Evolutionary conservation across 169 alveolate genomes (phyloP).

Genomic region (Blepharisma undulans): DNA sequence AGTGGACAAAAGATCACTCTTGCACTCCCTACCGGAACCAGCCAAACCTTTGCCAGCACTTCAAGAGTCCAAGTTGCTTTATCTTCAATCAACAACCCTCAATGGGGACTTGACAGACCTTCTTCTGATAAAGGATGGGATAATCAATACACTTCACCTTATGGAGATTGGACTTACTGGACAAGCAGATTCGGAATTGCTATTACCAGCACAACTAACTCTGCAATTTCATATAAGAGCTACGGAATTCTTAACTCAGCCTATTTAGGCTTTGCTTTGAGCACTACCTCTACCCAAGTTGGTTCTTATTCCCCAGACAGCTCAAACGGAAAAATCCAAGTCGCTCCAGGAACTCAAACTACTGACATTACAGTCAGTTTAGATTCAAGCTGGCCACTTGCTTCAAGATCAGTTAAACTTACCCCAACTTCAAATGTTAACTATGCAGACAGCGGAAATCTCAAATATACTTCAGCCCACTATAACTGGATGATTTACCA

Average conservation of each 20-base stretch:
- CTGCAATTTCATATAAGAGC: background rate
- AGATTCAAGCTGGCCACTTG: background rate
- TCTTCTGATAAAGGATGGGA: background rate
- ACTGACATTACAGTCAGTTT: background rate
- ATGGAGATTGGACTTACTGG: background rate
- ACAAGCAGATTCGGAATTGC: background rate
- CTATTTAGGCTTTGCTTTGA: background rate
- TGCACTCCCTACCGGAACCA: background rate
- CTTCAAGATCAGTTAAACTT: background rate
- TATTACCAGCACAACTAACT: background rate
- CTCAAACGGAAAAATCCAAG: background rate
- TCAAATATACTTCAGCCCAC: background rate
- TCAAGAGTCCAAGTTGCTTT: background rate
- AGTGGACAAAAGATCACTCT: background rate
- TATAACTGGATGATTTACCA: background rate
- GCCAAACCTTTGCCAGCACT: background rate
- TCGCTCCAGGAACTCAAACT: background rate
- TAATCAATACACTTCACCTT: background rate
- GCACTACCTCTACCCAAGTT: background rate
- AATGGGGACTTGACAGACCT: slow-evolving; percentile 15
- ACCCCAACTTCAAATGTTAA: background rate
- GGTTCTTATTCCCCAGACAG: background rate
- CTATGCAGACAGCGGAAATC: background rate
- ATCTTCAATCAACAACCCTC: slow-evolving; percentile 1
- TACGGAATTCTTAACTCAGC: slow-evolving; percentile 22